A percentile compares a stretch with the other conserved stretches of the same genome.
These are phyloP conservation scores for Fusarium sp. DNA, from an alignment of 2,329 filamentous ascomycete genomes.

Conservation along the genomic window DNA sequence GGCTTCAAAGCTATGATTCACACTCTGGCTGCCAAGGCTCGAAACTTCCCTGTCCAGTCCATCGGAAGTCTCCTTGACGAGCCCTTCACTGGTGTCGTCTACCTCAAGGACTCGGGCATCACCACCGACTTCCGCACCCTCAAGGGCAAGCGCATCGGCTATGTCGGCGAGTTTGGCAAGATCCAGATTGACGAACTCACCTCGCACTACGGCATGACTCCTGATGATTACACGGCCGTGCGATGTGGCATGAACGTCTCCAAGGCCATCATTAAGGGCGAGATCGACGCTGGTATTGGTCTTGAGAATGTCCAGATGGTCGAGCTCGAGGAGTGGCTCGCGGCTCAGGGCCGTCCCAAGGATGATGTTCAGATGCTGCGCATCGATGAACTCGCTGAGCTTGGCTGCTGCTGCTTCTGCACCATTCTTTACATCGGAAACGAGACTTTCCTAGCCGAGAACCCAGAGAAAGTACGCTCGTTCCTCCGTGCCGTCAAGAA, in stretches of 20 bases:
- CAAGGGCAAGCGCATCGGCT: conserved; percentile 81
- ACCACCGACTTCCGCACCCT: conserved; percentile 80
- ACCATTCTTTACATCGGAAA: conserved; percentile 85
- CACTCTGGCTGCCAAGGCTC: conserved; percentile 81
- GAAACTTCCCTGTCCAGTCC: conserved; percentile 77
- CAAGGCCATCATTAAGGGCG: conserved; percentile 78
- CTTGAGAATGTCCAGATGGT: conserved; percentile 89
- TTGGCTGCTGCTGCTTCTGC: conserved; percentile 88
- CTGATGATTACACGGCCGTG: conserved; percentile 79
- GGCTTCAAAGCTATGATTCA: conserved; percentile 90
- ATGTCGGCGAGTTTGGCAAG: conserved; percentile 85
- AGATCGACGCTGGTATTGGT: conserved; percentile 80
- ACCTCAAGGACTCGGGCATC: conserved; percentile 80
- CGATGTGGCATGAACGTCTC: conserved; percentile 86
- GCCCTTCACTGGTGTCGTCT: conserved; percentile 83
- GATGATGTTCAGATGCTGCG: conserved; percentile 82
- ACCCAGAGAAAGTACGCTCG: conserved; percentile 73
- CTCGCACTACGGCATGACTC: conserved; percentile 79
- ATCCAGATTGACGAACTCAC: conserved; percentile 87
- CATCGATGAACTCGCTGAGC: conserved; percentile 82
- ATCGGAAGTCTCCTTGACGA: conserved; percentile 82
- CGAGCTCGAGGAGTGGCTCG: conserved; percentile 82
- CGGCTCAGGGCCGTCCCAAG: conserved; percentile 69
- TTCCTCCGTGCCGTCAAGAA: conserved; percentile 81
- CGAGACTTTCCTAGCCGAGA: conserved; percentile 73